Percentiles rank a stretch among this genome's conserved stretches.
phyloP scores from a whole-genome alignment of 768 basidiomycete species.

The Collybia mongolica region DNA sequence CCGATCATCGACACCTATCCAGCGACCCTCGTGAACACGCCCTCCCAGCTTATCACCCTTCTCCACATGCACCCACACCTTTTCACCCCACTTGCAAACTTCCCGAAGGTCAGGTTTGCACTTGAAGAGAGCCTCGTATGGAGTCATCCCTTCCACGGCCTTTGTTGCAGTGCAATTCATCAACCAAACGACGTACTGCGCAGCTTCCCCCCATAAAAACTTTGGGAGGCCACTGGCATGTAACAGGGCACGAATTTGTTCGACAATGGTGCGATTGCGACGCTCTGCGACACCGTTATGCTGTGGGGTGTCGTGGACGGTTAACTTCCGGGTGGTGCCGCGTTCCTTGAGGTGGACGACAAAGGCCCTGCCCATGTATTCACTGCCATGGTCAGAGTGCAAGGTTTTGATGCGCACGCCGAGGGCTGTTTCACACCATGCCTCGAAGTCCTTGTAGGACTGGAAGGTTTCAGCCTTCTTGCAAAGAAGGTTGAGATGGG shows the following conservation, averaged over 20 bases:
- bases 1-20: constrained; percentile 22
- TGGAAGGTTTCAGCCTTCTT: constrained; percentile 21
- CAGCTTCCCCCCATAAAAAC: constrained; percentile 37
- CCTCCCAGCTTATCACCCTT: constrained; percentile 23
- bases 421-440: constrained; percentile 26
- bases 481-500: constrained; percentile 17
- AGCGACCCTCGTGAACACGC: constrained; percentile 15
- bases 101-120: constrained; percentile 28
- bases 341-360: constrained; percentile 17
- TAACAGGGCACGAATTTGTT: constrained; percentile 32
- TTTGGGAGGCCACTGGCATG: constrained; percentile 31
- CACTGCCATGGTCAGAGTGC: constrained; percentile 33
- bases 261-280: constrained; percentile 33
- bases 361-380: constrained; percentile 32
- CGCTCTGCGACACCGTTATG: constrained; percentile 42
- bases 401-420: constrained; percentile 23
- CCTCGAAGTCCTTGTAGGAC: constrained; percentile 24
- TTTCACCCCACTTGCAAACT: constrained; percentile 31
- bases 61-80: constrained; percentile 29
- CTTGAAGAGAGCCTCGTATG: constrained; percentile 23
- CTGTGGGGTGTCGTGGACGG: constrained; percentile 30
- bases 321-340: constrained; percentile 36
- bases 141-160: constrained; percentile 23
- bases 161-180: constrained; percentile 19
- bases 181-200: constrained; percentile 31